Conservation (phyloP, 2,329 filamentous ascomycete species). For the Huntiella abstrusa region DNA sequence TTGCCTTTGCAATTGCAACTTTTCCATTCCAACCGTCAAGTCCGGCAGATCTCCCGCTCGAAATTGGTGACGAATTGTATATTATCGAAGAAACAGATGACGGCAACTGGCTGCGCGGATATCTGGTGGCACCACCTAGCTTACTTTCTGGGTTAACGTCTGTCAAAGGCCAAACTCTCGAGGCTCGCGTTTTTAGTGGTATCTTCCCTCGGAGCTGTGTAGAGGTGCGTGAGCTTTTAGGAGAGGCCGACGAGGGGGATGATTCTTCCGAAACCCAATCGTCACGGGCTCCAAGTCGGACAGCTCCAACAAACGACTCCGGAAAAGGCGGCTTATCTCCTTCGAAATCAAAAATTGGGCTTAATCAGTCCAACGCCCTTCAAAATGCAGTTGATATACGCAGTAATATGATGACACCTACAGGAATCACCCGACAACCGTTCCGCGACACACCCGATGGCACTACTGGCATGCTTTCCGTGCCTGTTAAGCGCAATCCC, state of each 20-base stretch:
- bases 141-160: constrained; percentile 81
- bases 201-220: constrained; percentile 93
- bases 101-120: constrained; percentile 85
- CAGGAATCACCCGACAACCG: constrained; percentile 12
- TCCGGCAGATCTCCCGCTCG: constrained; percentile 80
- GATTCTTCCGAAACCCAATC: constrained; percentile 22
- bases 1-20: constrained; percentile 92
- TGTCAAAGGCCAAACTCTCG: constrained; percentile 77
- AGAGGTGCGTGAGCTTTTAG: constrained; percentile 80
- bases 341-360: constrained; percentile 18
- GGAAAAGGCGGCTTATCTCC: constrained; percentile 34
- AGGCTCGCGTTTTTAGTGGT: constrained; percentile 93
- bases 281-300: constrained; percentile 12
- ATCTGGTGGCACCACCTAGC: constrained; percentile 84
- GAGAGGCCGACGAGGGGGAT: constrained; percentile 43
- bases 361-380: constrained; percentile 1
- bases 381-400: constrained; percentile 9
- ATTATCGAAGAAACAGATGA: constrained; percentile 93
- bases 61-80: constrained; percentile 96
- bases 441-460: constrained; percentile 22
- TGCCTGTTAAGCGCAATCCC: constrained; percentile 39
- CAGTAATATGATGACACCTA: constrained; percentile 9
- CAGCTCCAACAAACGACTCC: constrained; percentile 23
- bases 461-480: constrained; percentile 24
- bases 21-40: constrained; percentile 80